Evolutionary conservation across 176 grass and related monocot species (phyloP).

Genomic region (Phragmites australis): DNA sequence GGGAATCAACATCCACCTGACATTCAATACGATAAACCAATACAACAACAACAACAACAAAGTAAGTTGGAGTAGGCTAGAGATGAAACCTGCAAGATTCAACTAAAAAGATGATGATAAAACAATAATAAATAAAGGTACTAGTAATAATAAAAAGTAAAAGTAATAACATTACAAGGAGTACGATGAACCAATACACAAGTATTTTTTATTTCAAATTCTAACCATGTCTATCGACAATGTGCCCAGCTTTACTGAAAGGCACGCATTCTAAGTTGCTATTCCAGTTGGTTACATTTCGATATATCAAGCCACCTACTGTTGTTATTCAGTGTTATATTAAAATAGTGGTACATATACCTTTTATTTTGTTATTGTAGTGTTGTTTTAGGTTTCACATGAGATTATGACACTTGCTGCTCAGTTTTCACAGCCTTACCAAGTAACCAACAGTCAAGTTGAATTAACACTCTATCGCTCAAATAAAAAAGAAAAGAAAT

Average conservation of each 20-base stretch:
- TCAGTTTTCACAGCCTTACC: neutral
- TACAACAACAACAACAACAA: too few relatives aligned
- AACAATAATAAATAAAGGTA: too few relatives aligned
- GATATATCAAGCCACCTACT: neutral
- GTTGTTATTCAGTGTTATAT: slow-evolving; percentile 1
- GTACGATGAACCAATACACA: neutral
- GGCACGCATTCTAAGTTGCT: neutral
- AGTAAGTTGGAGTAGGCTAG: too few relatives aligned
- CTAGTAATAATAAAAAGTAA: too few relatives aligned
- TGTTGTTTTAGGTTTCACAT: slow-evolving; percentile 8
- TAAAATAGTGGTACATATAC: slow-evolving; percentile 7
- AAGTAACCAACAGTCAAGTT: neutral
- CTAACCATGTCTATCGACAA: neutral
- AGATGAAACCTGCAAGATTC: too few relatives aligned
- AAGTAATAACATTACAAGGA: too few relatives aligned
- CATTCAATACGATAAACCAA: slow-evolving; percentile 3
- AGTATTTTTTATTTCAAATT: neutral
- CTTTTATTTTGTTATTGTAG: slow-evolving; percentile 3
- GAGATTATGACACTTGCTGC: slow-evolving; percentile 8
- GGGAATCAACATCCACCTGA: neutral
- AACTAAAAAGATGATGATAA: too few relatives aligned
- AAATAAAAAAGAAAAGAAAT: slow-evolving; percentile 15
- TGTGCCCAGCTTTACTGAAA: slow-evolving; percentile 3
- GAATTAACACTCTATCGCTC: neutral
- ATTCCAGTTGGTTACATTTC: neutral